Evolutionary conservation across 495 filamentous ascomycete species (phyloP).

Genomic region (Aspergillus kassunensis): DNA sequence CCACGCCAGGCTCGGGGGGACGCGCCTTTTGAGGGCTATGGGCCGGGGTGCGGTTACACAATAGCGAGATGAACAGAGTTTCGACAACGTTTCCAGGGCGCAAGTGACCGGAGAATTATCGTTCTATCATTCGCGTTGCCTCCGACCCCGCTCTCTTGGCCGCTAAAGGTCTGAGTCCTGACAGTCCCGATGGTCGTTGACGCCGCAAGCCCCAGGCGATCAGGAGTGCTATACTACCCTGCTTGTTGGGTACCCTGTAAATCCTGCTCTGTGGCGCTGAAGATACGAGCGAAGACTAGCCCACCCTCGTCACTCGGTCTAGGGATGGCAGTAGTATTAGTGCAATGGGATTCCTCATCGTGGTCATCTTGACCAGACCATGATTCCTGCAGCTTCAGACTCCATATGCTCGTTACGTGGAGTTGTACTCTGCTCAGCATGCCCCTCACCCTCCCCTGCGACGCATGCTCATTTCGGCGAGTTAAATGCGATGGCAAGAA

Average conservation of each 20-base stretch:
- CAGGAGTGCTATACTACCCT: conserved; percentile 3
- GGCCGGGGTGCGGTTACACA: conserved; percentile 1
- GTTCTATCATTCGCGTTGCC: background rate
- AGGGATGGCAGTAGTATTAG: background rate
- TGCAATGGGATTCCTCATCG: background rate
- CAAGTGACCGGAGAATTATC: conserved; percentile 5
- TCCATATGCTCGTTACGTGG: too few relatives aligned
- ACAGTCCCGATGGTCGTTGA: background rate
- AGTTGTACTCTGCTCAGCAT: background rate
- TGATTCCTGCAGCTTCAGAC: too few relatives aligned
- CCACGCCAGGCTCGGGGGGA: background rate
- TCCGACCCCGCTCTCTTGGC: conserved; percentile 7
- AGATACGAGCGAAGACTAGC: background rate
- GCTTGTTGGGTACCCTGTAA: too few relatives aligned
- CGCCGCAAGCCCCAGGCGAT: conserved; percentile 1
- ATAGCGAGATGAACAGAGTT: background rate
- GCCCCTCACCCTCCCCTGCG: conserved; percentile 10
- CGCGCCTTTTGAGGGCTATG: background rate
- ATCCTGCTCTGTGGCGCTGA: background rate
- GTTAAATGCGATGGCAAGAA: conserved; percentile 12
- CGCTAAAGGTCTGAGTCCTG: background rate
- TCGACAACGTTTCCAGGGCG: background rate
- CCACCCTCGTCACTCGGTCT: background rate
- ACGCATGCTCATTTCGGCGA: conserved; percentile 10
- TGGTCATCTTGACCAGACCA: background rate